Evolutionary conservation across 177 flowering plant species (phyloP), one percentile per base, ranked within the genome.

Genomic region (Vitis hybrid): DNA sequence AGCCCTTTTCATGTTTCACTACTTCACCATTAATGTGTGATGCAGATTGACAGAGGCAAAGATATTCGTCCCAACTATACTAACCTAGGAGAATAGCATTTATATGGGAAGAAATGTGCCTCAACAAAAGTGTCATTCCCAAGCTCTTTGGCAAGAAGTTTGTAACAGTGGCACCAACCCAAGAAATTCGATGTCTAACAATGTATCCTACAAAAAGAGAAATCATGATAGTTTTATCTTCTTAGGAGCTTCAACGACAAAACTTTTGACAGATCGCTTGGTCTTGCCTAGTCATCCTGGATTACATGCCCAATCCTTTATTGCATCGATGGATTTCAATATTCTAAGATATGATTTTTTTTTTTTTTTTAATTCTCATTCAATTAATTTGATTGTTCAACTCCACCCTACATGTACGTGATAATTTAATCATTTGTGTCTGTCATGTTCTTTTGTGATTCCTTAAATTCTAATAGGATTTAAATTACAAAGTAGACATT

Each of bases 31-130:
- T 39, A 22, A 22, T 60, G 26, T 22, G 26, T 22, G 26, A 22
- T 79, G 71, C 91, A 94, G 97, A 94, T 94, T 59, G 97, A 92
- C 50, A 84, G 97, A 81, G 79, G 83, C 66, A 84, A 80, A 76
- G 88, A 81, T 8, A 74, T 69, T 56, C 90, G 83, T 52, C 86
- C 90, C 12, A 86, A 68, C 13, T 86, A 74, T 65, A 85, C 98
- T 3, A 97, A 94, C 71, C 82, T 92, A 71, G 89, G 87, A 71
- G 92, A 93, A 55, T 90, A 94, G 74, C 85, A 88, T 79, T 74
- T 90, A 22, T 84, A 85, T 68, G 94, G 97, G 39, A 88, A 75
- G 78, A 89, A 72, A 74, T 90, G 87, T 65, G 73, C 71, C 71
- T 81, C 83, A 19, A 67, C 82, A 1, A 87, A 77, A 59, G 68